Base-by-base conservation (phyloP, 306 rosid genomes). In the Elaeagnus macrophylla region DNA sequence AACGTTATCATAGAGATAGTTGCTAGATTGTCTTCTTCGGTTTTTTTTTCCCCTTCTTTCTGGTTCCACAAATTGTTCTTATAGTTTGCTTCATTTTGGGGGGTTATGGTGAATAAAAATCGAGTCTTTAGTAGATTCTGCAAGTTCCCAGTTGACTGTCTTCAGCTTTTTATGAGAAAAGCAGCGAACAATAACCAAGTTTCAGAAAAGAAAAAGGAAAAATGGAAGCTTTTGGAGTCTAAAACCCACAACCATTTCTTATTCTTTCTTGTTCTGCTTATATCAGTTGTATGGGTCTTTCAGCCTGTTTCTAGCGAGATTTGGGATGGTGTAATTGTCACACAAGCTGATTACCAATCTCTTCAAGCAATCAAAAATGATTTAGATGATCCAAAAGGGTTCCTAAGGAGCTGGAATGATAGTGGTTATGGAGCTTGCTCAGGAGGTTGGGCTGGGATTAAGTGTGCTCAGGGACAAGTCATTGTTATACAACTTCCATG, bases 401-500 rank as follows among this genome's bases (percentile, higher is more conserved):
- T 68, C 8, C 58, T 91, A 19, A 81, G 74, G 19, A 87, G 83
- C 82, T 91, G 99, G 96, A 91, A 86, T 52, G 89, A 77, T 37
- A 84, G 81, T 62, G 90, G 88, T 1, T 1, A 60, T 40, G 95
- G 89, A 62, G 87, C 83, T 51, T 91, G 99, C 68, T 87, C 95
- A 5, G 99, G 97, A 37, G 64, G 77, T 7, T 91, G 99, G 99
- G 79, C 58, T 17, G 99, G 99, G 45, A 87, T 91, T 72, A 91
- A 91, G 64, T 91, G 99, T 60, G 80, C 77, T 38, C 82, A 78
- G 5, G 99, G 99, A 3, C 87, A 87, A 19, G 99, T 91, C 36
- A 77, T 91, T 51, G 95, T 84, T 6, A 80, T 91, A 53, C 99
- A 91, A 68, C 87, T 91, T 71, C 99, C 99, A 35, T 91, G 96